Conservation (phyloP, 345 rosid genomes). For the Bruguiera sexangula region DNA sequence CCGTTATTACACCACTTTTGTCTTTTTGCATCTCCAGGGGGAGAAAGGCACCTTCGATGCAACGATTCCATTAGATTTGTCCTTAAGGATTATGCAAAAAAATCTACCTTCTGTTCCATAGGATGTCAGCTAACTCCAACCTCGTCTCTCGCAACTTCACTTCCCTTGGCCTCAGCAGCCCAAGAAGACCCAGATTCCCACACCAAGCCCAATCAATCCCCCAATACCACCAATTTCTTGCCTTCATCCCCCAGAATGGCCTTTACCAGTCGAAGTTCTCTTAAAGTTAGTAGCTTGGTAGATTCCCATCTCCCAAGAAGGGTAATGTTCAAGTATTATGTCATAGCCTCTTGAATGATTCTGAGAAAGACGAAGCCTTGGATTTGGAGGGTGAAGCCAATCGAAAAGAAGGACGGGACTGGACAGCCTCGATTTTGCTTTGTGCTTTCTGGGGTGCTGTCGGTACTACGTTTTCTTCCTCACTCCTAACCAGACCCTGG, state of each 20-base stretch:
- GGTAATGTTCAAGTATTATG: constrained; percentile 31
- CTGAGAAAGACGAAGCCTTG: constrained; percentile 21
- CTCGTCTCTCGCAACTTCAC: constrained; percentile 60
- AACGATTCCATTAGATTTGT: no score
- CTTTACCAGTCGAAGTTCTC: constrained; percentile 18
- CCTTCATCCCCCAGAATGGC: constrained; percentile 9
- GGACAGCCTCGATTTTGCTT: constrained; percentile 75
- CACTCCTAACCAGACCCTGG: constrained; percentile 77
- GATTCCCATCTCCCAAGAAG: constrained; percentile 19
- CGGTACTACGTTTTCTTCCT: constrained; percentile 69
- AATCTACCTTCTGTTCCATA: not conserved
- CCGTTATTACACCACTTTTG: no score
- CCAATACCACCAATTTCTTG: not conserved
- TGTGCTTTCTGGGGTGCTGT: constrained; percentile 68
- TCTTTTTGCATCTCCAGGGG: no score
- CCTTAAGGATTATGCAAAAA: no score
- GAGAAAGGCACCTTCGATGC: no score
- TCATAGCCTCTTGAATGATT: constrained; percentile 43
- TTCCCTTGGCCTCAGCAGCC: constrained; percentile 30
- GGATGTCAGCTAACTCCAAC: constrained; percentile 37
- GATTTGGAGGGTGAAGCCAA: constrained; percentile 14
- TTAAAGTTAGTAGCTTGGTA: constrained; percentile 16
- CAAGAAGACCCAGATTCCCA: constrained; percentile 20
- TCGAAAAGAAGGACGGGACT: constrained; percentile 48
- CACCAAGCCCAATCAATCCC: constrained; percentile 17